Evolutionary conservation across 345 rosid genomes (phyloP), one percentile per base, ranked within the genome.

Genomic region (Eucalyptus albens): DNA sequence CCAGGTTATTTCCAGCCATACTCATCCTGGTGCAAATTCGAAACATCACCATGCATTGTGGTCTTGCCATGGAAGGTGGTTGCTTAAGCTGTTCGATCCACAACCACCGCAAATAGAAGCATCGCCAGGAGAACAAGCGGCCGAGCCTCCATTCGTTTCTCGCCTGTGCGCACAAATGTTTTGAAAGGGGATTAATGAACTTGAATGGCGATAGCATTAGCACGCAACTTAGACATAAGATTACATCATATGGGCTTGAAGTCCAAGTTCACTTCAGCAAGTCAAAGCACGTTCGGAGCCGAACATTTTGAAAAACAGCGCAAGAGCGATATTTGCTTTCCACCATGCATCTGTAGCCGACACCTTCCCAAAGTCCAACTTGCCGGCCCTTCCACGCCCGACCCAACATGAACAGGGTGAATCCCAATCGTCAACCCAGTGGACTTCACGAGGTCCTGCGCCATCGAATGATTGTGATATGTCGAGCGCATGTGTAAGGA

Each of bases 1-100:
- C 8, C 8, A 0, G 67, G 16, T 12, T 60, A 60, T 60, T 0
- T 60, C n/a, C 31, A 0, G 16, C 67, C 67, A 1, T 27, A 27
- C 67, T 27, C 67, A 60, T 60, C 67, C 16, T 5, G 12, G 6
- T 27, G 67, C 31, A 60, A 27, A 60, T 5, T 11, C 8, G 67
- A 26, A 7, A 26, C 67, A 26, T 24, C 0, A 7, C 2, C 2
- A 60, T 60, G 45, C 15, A 10, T 72, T 9, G 45, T 19, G 26
- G 82, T 72, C 45, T 19, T 19, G 45, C 27, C 27, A 11, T 37
- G 24, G 8, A 72, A 72, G 82, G 45, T 19, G 82, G 82, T 37
- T 21, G 15, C 45, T 0, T 0, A 19, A 72, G 82, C 82, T 19
- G 45, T 3, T 72, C 82, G 8, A 37, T 72, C 27, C 26, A 11